phyloP scores from a whole-genome alignment of 441 rosid species.

The Jatropha podagrica region DNA sequence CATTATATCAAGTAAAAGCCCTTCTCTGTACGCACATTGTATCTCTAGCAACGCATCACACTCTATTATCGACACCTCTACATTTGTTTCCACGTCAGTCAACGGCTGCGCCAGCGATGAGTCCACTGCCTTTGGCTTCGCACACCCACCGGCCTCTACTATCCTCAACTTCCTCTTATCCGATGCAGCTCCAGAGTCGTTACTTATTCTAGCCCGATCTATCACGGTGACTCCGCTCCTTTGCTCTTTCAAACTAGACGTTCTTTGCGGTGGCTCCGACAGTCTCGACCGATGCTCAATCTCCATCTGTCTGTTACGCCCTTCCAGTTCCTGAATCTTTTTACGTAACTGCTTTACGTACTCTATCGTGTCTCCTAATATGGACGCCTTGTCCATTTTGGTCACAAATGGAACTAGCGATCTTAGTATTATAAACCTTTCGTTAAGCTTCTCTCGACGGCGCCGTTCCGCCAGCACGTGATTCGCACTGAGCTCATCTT shows the following conservation, averaged over 20 bases:
- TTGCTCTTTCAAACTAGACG: constrained; percentile 38
- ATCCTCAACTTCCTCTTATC: constrained; percentile 61
- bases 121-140: constrained; percentile 17
- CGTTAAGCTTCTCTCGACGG: constrained; percentile 87
- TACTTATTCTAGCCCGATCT: constrained; percentile 24
- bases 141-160: constrained; percentile 36
- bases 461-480: constrained; percentile 94
- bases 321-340: constrained; percentile 75
- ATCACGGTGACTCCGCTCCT: constrained; percentile 35
- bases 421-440: constrained; percentile 69
- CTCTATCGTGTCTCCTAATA: constrained; percentile 89
- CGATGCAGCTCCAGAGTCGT: not conserved
- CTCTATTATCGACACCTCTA: constrained; percentile 93
- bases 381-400: constrained; percentile 95
- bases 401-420: constrained; percentile 92
- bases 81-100: constrained; percentile 24
- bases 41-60: constrained; percentile 75
- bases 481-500: constrained; percentile 74
- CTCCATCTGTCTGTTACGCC: constrained; percentile 48
- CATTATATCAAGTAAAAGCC: constrained; percentile 74
- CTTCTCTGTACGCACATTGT: constrained; percentile 67
- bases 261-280: constrained; percentile 34
- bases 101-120: constrained; percentile 8
- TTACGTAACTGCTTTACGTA: constrained; percentile 79
- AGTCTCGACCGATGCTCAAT: constrained; percentile 33